Base-by-base conservation (phyloP, 495 filamentous ascomycete genomes). In the Viridothelium virens region DNA sequence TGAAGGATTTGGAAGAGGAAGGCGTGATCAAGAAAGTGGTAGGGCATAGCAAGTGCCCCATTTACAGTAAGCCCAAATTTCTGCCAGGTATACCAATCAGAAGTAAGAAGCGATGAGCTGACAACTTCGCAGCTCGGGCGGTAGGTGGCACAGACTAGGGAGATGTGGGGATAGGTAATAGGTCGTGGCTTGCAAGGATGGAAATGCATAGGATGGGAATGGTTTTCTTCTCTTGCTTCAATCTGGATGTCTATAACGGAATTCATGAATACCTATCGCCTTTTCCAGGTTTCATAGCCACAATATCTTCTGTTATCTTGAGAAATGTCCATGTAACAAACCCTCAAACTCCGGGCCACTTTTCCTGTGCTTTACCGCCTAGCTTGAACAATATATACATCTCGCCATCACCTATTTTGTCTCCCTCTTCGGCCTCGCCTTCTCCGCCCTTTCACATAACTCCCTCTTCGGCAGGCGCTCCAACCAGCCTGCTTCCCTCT, bases 11-110 rank as follows among this genome's bases (percentile, higher is more conserved):
- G 69, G 94, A 99, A 86, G 92, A 92, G 84, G 93, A 91, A 86
- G 95, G 95, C 56, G 84, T 88, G 82, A 97, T 99, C 83, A 97
- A 95, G 87, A 95, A 95, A 85, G 86, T 99, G 72, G 92, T 97
- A 66, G 86, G 87, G 67, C 95, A 99, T 86, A 92, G 87, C 83
- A 93, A 90, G 85, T 86, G 96, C 85, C 91, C 86, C 83, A 93
- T 99, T 83, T 99, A 97, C 89, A 99, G 94, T 92, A 85, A 71
- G 89, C 86, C 74, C 33, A 16, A 2, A 63, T 56, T 11, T 25
- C 38, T n/a, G 33, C 3, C 50, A 6, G 44, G 14, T 48, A 36
- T 33, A 47, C 7, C 7, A 31, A 0, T 33, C 31, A 34, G 0
- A 38, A 41, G 4, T 7, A 41, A 31, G 59, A 37, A 33, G 34